phyloP scores from a whole-genome alignment of 306 rosid species.

The Crataegus laevigata region DNA sequence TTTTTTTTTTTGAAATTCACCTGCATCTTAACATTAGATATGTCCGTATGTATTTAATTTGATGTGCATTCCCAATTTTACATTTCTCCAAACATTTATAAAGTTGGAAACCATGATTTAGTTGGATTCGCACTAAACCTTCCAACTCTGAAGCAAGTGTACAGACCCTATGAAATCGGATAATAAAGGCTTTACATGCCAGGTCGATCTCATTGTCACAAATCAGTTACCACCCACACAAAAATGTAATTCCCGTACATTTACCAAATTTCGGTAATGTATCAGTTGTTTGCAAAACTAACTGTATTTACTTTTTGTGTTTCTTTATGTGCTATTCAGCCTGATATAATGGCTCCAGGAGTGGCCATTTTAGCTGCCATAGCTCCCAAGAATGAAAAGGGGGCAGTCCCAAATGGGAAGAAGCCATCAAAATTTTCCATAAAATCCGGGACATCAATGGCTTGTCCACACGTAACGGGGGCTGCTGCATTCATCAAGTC shows the following conservation, averaged over 20 bases:
- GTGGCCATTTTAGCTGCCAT: conserved; percentile 68
- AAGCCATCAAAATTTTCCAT: conserved; percentile 53
- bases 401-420: conserved; percentile 48
- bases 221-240: not conserved
- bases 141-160: not conserved
- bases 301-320: not conserved
- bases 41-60: not conserved
- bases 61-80: not conserved
- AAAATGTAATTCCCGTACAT: not conserved
- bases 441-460: conserved; percentile 91
- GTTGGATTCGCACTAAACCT: not conserved
- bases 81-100: not conserved
- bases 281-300: not conserved
- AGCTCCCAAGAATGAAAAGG: conserved; percentile 50
- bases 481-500: conserved; percentile 82
- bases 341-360: conserved; percentile 93
- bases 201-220: not conserved
- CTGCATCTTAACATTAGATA: not conserved
- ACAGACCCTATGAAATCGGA: not conserved
- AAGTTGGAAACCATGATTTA: not conserved
- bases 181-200: no score
- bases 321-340: conserved; percentile 36
- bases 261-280: not conserved
- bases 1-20: not conserved
- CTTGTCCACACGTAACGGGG: conserved; percentile 94